Evolutionary conservation across 345 rosid genomes (phyloP), one percentile per base, ranked within the genome.

Genomic region (Camelina laxa): DNA sequence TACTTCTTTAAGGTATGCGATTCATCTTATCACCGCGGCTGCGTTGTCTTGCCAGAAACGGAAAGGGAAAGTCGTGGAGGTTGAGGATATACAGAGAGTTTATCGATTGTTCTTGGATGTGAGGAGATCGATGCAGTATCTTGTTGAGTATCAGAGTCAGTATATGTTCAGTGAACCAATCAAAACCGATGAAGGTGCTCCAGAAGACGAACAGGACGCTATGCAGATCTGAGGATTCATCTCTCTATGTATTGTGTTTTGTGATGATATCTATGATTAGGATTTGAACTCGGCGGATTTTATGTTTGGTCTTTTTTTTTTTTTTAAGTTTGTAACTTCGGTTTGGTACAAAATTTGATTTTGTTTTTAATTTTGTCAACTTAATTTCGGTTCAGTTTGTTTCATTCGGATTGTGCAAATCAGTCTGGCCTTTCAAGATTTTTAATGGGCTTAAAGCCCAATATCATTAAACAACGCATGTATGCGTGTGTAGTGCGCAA

Each of bases 1-100:
- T 45, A 95, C 97, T 44, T 92, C 99, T 49, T 80, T 92, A 79
- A 95, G 97, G 81, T 95, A 95, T 69, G 93, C 92, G 19, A 92
- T 95, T 72, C 89, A 92, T 81, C 90, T 95, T 7, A 95, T 95
- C 20, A 87, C 97, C 0, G 87, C 96, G 0, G 82, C 96, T 47
- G 93, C 92, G 0, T 77, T 94, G 83, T 85, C 89, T 58, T 87
- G 96, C 81, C 95, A 80, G 87, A 94, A 90, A 82, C 80, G 97
- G 75, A 89, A 88, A 82, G 98, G 91, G 33, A 88, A 79, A 75
- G 13, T 86, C 16, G 96, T 94, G 62, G 97, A 91, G 79, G 69
- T 81, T 9, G 89, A 85, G 78, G 99, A 95, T 67, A 69, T 92
- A 11, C 80, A 84, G 27, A 83, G 97, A 21, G 99, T 87, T 56